Conservation (phyloP, 139 green algal genomes). For the Dunaliella primolecta region DNA sequence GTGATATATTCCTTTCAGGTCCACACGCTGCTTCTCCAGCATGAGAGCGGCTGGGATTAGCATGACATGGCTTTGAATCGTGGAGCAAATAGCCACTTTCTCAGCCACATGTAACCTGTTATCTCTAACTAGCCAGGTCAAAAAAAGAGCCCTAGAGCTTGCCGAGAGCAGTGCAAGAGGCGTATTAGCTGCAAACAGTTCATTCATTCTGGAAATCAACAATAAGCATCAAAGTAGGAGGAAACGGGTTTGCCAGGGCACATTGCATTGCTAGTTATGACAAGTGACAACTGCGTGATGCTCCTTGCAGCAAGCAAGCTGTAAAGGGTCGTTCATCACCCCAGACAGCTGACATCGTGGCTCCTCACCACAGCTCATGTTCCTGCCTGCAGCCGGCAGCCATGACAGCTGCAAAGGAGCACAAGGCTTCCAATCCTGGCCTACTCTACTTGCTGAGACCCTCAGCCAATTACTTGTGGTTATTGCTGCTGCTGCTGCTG, state of each 20-base stretch:
- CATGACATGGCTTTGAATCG: no score
- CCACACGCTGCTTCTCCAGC: no score
- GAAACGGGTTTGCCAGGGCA: no score
- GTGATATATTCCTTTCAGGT: background rate
- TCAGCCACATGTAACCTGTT: background rate
- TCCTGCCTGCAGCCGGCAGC: background rate
- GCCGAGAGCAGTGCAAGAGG: no score
- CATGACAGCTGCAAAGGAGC: background rate
- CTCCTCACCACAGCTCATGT: background rate
- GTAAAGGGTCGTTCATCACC: background rate
- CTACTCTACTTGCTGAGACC: background rate
- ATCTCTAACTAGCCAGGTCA: no score
- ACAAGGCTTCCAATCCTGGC: background rate
- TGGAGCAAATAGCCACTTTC: background rate
- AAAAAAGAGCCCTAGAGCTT: no score
- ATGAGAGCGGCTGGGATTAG: no score
- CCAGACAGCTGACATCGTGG: background rate
- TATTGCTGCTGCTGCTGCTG: conserved; percentile 11
- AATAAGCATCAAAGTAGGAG: no score
- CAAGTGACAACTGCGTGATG: background rate
- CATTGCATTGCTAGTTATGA: no score
- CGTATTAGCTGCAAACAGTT: no score
- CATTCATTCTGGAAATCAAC: no score
- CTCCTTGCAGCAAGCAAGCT: background rate
- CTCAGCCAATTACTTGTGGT: background rate